A percentile compares a stretch with the other conserved stretches of the same genome.
phyloP scores from a whole-genome alignment of 1,139 yeast genomes.

The Candida sanyaensis region DNA sequence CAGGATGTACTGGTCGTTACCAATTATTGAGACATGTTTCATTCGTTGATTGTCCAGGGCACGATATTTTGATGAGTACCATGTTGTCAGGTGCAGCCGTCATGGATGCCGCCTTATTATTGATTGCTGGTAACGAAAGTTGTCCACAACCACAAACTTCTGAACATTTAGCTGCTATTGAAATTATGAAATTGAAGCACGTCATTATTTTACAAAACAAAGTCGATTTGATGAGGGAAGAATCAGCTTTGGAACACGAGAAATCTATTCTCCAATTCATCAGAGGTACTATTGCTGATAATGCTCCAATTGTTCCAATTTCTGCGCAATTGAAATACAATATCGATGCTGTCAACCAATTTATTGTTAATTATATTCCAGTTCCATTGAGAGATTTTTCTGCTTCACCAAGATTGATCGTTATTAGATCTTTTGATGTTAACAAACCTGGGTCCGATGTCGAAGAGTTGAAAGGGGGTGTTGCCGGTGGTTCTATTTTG shows the following conservation, averaged over 20 bases:
- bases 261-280: conserved; percentile 89
- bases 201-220: conserved; percentile 96
- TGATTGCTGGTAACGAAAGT: conserved; percentile 97
- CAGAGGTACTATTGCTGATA: conserved; percentile 98
- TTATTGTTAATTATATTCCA: conserved; percentile 93
- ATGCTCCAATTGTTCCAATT: conserved; percentile 98
- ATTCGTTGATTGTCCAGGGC: conserved; percentile 99
- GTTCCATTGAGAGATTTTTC: conserved; percentile 94
- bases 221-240: conserved; percentile 98
- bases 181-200: conserved; percentile 97
- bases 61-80: conserved; percentile 99
- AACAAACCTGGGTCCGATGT: conserved; percentile 99
- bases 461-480: conserved; percentile 98
- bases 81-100: conserved; percentile 99
- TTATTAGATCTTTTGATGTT: conserved; percentile 97
- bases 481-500: conserved; percentile 98
- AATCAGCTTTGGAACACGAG: conserved; percentile 93
- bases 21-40: conserved; percentile 93
- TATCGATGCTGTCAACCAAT: conserved; percentile 97
- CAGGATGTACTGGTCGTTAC: conserved; percentile 84
- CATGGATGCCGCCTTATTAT: conserved; percentile 97
- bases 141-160: conserved; percentile 99
- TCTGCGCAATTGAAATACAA: conserved; percentile 98
- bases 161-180: conserved; percentile 99
- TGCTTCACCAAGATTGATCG: conserved; percentile 93